Conservation (phyloP, 2,329 filamentous ascomycete genomes). For the Sporothrix variecibatus region DNA sequence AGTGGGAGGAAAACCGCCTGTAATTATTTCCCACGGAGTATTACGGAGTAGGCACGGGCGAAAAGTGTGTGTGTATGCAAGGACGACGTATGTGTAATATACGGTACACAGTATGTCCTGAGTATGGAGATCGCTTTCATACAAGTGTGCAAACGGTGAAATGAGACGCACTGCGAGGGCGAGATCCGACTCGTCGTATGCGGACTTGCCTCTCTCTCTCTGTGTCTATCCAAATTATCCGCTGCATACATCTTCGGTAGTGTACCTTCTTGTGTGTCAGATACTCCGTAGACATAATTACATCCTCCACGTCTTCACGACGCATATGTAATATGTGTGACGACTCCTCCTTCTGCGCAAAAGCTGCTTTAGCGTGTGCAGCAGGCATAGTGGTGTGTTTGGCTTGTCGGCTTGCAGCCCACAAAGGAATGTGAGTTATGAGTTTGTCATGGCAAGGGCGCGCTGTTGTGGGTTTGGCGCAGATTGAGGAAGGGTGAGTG, state of each 20-base stretch:
- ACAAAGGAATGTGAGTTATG: slow-evolving; percentile 13
- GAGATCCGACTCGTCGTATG: background rate
- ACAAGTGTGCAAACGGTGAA: background rate
- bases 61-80: background rate
- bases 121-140: background rate
- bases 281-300: background rate
- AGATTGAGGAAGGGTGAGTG: background rate
- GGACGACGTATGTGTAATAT: background rate
- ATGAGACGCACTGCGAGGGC: background rate
- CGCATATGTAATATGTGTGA: background rate
- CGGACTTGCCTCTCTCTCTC: background rate
- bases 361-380: background rate
- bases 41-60: too few species aligned
- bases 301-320: background rate
- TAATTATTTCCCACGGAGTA: background rate
- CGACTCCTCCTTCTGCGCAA: background rate
- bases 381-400: background rate
- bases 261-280: too few species aligned
- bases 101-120: too few species aligned
- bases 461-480: background rate
- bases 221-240: background rate
- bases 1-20: background rate
- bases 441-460: slow-evolving; percentile 22
- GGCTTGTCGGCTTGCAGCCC: background rate
- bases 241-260: background rate